phyloP scores from a whole-genome alignment of 2,329 filamentous ascomycete genomes.

The Aspergillus alliaceus region DNA sequence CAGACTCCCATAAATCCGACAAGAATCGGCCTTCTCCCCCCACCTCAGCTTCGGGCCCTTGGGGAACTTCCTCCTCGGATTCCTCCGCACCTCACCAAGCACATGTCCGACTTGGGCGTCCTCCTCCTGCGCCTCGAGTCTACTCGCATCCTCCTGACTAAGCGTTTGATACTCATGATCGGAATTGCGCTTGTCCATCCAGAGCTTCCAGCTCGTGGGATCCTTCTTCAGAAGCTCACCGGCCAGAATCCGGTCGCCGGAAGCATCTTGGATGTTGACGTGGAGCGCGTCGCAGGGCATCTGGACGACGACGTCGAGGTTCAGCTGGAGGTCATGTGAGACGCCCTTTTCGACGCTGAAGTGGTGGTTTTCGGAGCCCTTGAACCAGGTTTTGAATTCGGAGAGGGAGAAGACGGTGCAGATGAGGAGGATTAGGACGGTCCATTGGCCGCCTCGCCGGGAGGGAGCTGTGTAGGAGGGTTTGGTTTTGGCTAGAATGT shows the following conservation, averaged over 20 bases:
- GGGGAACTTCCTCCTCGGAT: constrained; percentile 63
- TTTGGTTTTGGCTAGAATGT: constrained; percentile 91
- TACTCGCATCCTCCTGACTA: constrained; percentile 63
- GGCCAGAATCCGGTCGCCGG: constrained; percentile 87
- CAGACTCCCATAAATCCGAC: constrained; percentile 84
- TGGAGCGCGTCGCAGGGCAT: constrained; percentile 90
- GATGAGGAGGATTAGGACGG: constrained; percentile 73
- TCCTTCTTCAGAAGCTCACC: constrained; percentile 72
- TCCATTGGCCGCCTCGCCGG: constrained; percentile 89
- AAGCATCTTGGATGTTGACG: constrained; percentile 94
- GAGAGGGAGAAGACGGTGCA: constrained; percentile 74
- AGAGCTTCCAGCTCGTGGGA: constrained; percentile 76
- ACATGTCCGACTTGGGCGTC: constrained; percentile 93
- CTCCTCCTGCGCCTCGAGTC: constrained; percentile 50
- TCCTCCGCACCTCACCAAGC: constrained; percentile 68
- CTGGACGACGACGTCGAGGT: constrained; percentile 85
- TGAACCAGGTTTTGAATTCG: constrained; percentile 81
- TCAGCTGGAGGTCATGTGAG: constrained; percentile 85
- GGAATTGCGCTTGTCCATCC: constrained; percentile 68
- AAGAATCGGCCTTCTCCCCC: constrained; percentile 66
- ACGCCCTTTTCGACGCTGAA: constrained; percentile 94
- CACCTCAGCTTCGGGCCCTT: constrained; percentile 71
- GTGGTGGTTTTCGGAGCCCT: constrained; percentile 78
- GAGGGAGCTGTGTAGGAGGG: constrained; percentile 85
- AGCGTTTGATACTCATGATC: constrained; percentile 55